Percentiles rank a stretch among this genome's conserved stretches.
Evolutionary conservation across 148 eudicot species (phyloP).

Genomic region (Spergularia marina): DNA sequence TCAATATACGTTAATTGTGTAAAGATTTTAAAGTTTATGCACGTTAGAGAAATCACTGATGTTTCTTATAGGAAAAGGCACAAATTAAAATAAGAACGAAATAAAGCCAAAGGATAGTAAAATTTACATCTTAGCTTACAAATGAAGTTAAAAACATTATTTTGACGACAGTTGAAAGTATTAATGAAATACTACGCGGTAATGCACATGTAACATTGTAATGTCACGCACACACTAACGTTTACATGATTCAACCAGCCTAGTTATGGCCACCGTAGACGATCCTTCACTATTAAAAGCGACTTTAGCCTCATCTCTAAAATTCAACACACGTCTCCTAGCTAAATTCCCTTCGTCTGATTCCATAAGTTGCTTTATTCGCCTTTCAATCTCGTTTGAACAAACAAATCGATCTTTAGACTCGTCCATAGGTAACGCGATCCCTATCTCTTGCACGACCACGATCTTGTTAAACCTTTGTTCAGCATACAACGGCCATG

Average conservation of each 20-base stretch:
- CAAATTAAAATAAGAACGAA: no score
- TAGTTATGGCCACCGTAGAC: constrained; percentile 27
- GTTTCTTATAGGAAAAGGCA: no score
- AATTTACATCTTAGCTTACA: no score
- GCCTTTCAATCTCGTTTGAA: constrained; percentile 35
- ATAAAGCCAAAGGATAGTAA: no score
- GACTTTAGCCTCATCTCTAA: constrained; percentile 16
- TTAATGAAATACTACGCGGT: no score
- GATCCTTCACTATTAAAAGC: constrained; percentile 27
- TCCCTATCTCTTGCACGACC: constrained; percentile 37
- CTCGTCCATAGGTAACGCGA: constrained; percentile 37
- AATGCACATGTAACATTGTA: no score
- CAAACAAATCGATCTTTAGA: constrained; percentile 35
- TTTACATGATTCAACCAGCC: constrained; percentile 31
- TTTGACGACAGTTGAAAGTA: no score
- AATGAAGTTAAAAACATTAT: no score
- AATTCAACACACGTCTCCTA: constrained; percentile 16
- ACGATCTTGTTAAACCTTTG: constrained; percentile 43
- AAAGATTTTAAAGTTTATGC: no score
- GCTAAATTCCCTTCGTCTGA: constrained; percentile 22
- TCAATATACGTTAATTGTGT: no score
- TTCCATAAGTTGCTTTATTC: constrained; percentile 36
- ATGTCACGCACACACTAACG: background rate
- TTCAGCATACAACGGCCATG: constrained; percentile 53
- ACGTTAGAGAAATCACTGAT: no score